phyloP scores from a whole-genome alignment of 805 yeast genomes.

The Candida multigemmis region DNA sequence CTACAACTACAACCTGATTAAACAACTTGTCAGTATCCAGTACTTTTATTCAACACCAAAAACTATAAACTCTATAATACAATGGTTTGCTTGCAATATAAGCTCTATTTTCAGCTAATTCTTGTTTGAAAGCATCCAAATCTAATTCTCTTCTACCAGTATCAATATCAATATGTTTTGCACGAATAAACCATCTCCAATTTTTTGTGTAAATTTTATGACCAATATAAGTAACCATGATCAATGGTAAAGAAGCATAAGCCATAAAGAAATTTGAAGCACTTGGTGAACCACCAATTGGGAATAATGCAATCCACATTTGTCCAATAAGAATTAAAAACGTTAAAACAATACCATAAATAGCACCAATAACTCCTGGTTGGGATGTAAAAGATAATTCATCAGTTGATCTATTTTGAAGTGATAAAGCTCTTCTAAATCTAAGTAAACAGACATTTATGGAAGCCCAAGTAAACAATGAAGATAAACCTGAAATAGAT shows the following conservation, averaged over 20 bases:
- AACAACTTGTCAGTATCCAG: too few relatives aligned
- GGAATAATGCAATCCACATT: slow-evolving; percentile 78
- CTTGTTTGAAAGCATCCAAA: slow-evolving; percentile 28
- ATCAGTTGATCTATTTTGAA: slow-evolving; percentile 58
- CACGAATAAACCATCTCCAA: slow-evolving; percentile 26
- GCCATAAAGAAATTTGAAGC: slow-evolving; percentile 56
- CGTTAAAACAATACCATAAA: slow-evolving; percentile 50
- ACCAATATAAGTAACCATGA: slow-evolving; percentile 44
- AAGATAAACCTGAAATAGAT: slow-evolving; percentile 40
- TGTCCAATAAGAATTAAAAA: slow-evolving; percentile 59
- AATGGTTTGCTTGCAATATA: slow-evolving; percentile 22
- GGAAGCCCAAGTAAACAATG: slow-evolving; percentile 42
- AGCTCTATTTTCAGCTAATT: slow-evolving; percentile 31
- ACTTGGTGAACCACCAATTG: slow-evolving; percentile 40
- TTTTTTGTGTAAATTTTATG: slow-evolving; percentile 46
- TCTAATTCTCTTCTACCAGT: slow-evolving; percentile 35
- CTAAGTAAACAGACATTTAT: slow-evolving; percentile 34
- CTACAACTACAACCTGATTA: too few relatives aligned
- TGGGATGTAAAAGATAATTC: slow-evolving; percentile 64
- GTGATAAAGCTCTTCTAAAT: slow-evolving; percentile 50
- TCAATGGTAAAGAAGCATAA: slow-evolving; percentile 57
- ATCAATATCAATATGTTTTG: slow-evolving; percentile 29
- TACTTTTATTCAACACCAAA: slow-evolving; percentile 34
- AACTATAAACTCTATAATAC: slow-evolving; percentile 20
- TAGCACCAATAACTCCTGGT: slow-evolving; percentile 61